A percentile compares a stretch with the other conserved stretches of the same genome.
phyloP scores from a whole-genome alignment of 2,329 filamentous ascomycete species.

The Beauveria asiatica region DNA sequence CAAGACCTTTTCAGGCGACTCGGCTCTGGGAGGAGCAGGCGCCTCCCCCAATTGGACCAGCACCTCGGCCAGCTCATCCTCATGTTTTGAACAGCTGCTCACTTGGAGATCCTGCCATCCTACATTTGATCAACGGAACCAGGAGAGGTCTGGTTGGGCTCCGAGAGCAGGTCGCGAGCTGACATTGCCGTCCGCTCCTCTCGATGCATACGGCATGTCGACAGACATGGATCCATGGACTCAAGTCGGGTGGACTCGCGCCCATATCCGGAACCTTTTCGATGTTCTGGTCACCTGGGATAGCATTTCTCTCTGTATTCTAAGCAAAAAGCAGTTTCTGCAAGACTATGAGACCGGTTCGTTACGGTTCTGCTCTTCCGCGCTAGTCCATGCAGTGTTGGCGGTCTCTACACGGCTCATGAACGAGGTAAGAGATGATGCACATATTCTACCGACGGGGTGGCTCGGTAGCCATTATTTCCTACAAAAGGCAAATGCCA shows the following conservation, averaged over 20 bases:
- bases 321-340: slow-evolving; percentile 21
- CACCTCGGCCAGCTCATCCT: background rate
- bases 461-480: slow-evolving; percentile 9
- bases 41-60: background rate
- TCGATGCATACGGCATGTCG: background rate
- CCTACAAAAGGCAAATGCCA: background rate
- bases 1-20: background rate
- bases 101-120: slow-evolving; percentile 4
- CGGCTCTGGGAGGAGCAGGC: background rate
- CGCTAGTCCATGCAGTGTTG: slow-evolving; percentile 12
- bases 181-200: background rate
- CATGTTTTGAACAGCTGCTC: slow-evolving; percentile 5
- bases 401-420: slow-evolving; percentile 6
- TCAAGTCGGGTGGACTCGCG: slow-evolving; percentile 9
- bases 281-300: slow-evolving; percentile 11
- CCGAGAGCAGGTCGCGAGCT: background rate
- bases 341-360: slow-evolving; percentile 12
- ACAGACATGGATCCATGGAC: background rate
- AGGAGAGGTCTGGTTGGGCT: background rate
- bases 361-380: slow-evolving; percentile 10
- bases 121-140: background rate
- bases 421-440: background rate
- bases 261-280: slow-evolving; percentile 8
- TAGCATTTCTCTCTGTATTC: slow-evolving; percentile 13
- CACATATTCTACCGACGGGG: background rate